Evolutionary conservation across 2,329 filamentous ascomycete species (phyloP), one percentile per base, ranked within the genome.

Genomic region (Colletotrichum plurivorum): DNA sequence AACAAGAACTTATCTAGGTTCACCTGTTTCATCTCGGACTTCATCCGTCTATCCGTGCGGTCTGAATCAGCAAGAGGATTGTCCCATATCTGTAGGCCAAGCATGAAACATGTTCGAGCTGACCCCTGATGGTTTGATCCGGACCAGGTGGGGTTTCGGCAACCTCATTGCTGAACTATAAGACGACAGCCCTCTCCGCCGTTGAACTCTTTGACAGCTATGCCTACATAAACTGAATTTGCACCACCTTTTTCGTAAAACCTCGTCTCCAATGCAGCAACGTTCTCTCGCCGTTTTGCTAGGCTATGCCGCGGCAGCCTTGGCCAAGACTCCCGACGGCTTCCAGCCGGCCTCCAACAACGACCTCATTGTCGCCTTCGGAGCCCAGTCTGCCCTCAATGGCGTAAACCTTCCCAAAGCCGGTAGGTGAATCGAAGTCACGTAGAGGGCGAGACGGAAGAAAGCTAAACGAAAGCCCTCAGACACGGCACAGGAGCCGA

Each of bases 241-340:
- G 31, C 31, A 36, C 2, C 9, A 36, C 8, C 7, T 3, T 10
- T 10, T 10, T 9, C 10, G 8, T 10, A 4, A 10, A 36, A 2
- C 31, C 31, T 36, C 31, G 9, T 10, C 9, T 36, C 31, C 31
- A 36, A 67, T 67, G 63, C 51, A 67, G 36, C 51, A n/a, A 20
- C n/a, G 16, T 49, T 43, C 49, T 22, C 12, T 67, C 43, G 58
- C 36, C 43, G 15, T 67, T 51, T 36, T 56, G 22, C 45, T 67
- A 51, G 51, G 64, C 51, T 45, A 41, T 10, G 64, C 64, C 51
- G 51, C 56, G 27, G 57, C 75, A 15, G 74, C 76, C 15, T 73
- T 81, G 25, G 83, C 81, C 6, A 74, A 74, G 6, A 84, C 83
- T 8, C 83, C 83, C 5, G 52, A 74, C 5, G 81, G 81, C 25